Conservation (phyloP, 176 grass and related monocot genomes). For the Oryza glumipatula region DNA sequence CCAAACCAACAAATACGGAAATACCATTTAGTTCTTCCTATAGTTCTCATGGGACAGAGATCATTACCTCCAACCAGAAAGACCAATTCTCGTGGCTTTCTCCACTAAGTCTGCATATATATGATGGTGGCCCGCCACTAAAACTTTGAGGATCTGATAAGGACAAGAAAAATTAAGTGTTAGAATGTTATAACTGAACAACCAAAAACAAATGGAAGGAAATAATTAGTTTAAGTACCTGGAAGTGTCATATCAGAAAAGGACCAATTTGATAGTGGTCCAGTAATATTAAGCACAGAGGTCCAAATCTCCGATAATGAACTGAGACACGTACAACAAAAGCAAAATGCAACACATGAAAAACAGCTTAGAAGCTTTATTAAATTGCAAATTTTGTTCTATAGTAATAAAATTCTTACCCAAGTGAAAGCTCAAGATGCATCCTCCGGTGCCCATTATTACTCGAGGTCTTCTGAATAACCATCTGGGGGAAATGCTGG, state of each 20-base stretch:
- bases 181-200: slow-evolving; percentile 12
- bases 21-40: neutral
- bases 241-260: slow-evolving; percentile 79
- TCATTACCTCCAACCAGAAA: slow-evolving; percentile 96
- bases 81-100: slow-evolving; percentile 75
- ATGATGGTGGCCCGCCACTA: slow-evolving; percentile 82
- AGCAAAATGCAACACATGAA: neutral
- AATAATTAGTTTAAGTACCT: slow-evolving; percentile 49
- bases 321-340: slow-evolving; percentile 53
- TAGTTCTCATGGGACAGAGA: slow-evolving; percentile 23
- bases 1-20: neutral
- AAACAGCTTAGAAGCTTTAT: slow-evolving; percentile 26
- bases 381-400: slow-evolving; percentile 11
- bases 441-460: slow-evolving; percentile 61
- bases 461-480: slow-evolving; percentile 48
- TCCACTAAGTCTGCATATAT: slow-evolving; percentile 88
- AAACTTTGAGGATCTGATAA: slow-evolving; percentile 72
- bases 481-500: slow-evolving; percentile 63
- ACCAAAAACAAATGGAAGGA: slow-evolving; percentile 8
- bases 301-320: slow-evolving; percentile 89
- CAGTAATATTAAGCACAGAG: slow-evolving; percentile 83
- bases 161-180: slow-evolving; percentile 21
- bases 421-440: slow-evolving; percentile 80
- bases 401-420: slow-evolving; percentile 55
- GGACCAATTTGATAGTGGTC: slow-evolving; percentile 94